A percentile compares a stretch with the other conserved stretches of the same genome.
Conservation (phyloP, 2,329 filamentous ascomycete genomes). For the Akanthomyces dipterigenus region DNA sequence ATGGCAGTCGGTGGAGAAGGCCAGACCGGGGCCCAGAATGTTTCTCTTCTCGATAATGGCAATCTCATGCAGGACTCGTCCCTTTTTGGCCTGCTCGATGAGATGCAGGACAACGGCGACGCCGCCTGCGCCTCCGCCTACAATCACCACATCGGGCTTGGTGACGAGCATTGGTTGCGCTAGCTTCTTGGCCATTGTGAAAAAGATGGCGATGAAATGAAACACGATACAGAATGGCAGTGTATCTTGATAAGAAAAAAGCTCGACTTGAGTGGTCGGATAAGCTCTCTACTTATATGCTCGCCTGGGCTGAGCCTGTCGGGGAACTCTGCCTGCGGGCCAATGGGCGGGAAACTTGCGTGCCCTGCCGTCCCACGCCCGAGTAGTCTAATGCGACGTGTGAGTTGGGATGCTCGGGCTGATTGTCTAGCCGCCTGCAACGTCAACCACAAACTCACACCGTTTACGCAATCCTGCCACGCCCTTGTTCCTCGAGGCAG, state of each 20-base stretch:
- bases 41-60: conserved; percentile 2
- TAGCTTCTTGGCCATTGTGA: conserved; percentile 6
- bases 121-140: conserved; percentile 9
- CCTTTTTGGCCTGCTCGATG: conserved; percentile 8
- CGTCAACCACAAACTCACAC: not conserved
- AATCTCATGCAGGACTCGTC: not conserved
- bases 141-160: conserved; percentile 5
- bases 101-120: conserved; percentile 10
- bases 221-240: not conserved
- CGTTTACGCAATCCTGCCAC: not conserved
- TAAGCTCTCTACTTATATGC: conserved; percentile 3
- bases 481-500: not conserved
- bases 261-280: not conserved
- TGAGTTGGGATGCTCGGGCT: not conserved
- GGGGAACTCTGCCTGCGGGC: not conserved
- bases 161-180: not conserved
- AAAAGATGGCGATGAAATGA: not conserved
- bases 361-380: not conserved
- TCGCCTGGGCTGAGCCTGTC: not conserved
- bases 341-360: not conserved
- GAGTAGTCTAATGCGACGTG: not conserved
- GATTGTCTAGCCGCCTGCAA: not conserved
- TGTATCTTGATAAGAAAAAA: not conserved
- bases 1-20: conserved; percentile 8
- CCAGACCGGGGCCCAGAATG: not conserved